Base-by-base conservation (phyloP, 2,329 filamentous ascomycete genomes). In the Clarireedia sp. region DNA sequence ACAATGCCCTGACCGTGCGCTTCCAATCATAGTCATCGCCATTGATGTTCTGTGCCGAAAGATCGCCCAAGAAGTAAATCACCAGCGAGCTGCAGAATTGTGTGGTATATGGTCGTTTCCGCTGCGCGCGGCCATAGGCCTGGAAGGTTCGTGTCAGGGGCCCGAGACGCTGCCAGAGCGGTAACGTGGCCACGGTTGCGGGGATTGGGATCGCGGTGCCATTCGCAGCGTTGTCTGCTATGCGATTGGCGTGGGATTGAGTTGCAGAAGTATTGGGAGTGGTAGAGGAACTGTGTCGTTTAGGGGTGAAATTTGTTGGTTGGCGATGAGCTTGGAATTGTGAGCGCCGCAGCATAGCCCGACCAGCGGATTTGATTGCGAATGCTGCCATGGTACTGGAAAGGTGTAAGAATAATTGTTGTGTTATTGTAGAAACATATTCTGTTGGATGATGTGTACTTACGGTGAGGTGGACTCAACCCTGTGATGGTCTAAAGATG, bases 21-120 rank as follows among this genome's bases (percentile, higher is more conserved):
- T 74, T 72, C 3, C 83, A 79, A 67, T 90, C 85, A 67, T 94
- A 91, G 3, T 76, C 74, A 61, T 77, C 75, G 21, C 75, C 76
- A 57, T 74, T 57, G 60, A 95, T 82, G 56, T 78, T 75, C 72
- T 95, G 90, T 46, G 90, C 89, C 45, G 82, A 84, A 54, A 94
- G 62, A 70, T 95, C 90, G 8, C 87, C 89, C 49, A 82, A 78
- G 40, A 91, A 77, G 67, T 90, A 96, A 57, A 95, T 89, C 40
- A 89, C 76, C 46, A 96, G 71, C 43, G 87, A 83, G 63, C 82
- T 90, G 61, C 78, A 76, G 58, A 95, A 69, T 73, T 96, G 91
- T 9, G 89, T 95, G n/a, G 79, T 73, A 66, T 89, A 88, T 0
- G 92, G 91, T 49, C 85, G 76, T 49, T 79, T 78, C 51, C 81